phyloP scores from a whole-genome alignment of 371 early-diverging fungal genomes.

The Sporodiniella umbellata region DNA sequence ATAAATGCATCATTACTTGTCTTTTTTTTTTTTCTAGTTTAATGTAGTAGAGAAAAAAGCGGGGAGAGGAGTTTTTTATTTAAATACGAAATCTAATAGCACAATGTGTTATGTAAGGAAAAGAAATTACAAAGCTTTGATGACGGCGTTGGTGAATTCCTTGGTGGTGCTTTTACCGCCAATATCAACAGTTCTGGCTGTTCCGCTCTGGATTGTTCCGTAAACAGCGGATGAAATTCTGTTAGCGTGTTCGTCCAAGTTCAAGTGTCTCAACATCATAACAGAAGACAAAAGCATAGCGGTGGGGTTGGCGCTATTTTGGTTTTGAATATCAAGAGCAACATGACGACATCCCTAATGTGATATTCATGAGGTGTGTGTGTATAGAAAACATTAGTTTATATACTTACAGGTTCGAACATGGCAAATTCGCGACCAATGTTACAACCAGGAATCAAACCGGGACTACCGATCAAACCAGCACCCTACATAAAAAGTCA shows the following conservation, averaged over 20 bases:
- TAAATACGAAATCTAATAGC: background rate
- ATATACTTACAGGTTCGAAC: constrained; percentile 82
- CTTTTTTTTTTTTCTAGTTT: background rate
- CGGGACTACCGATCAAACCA: constrained; percentile 93
- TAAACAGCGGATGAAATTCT: constrained; percentile 77
- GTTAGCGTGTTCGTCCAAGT: constrained; percentile 74
- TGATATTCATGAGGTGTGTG: background rate
- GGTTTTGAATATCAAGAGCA: constrained; percentile 86
- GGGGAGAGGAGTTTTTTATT: background rate
- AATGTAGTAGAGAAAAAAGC: background rate
- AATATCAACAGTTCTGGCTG: constrained; percentile 36
- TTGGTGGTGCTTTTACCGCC: constrained; percentile 66
- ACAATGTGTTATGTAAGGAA: background rate
- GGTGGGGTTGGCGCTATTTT: constrained; percentile 92
- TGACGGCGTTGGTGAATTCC: constrained; percentile 86
- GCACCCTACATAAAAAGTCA: constrained; percentile 60
- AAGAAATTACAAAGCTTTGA: constrained; percentile 54
- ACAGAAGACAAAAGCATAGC: constrained; percentile 90
- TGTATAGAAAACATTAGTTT: background rate
- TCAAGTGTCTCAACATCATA: constrained; percentile 97
- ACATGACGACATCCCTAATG: constrained; percentile 89
- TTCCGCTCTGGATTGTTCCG: constrained; percentile 15
- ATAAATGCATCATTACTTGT: background rate
- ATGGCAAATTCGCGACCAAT: constrained; percentile 94
- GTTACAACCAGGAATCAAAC: constrained; percentile 93